phyloP scores from a whole-genome alignment of 495 filamentous ascomycete genomes.

The Neurospora discreta region DNA sequence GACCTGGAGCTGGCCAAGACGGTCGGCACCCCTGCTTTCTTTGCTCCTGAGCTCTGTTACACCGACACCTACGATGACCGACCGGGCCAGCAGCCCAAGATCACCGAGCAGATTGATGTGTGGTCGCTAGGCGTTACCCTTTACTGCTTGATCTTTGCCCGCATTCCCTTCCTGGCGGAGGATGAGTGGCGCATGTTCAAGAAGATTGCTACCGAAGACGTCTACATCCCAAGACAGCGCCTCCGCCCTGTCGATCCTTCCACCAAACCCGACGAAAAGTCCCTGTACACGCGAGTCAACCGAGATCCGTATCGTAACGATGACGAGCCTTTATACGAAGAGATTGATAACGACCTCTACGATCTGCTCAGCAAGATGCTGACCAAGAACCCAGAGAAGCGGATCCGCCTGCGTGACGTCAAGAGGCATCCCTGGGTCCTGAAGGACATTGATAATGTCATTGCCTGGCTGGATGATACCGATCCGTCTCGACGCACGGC shows the following conservation, averaged over 20 bases:
- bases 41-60: slow-evolving; percentile 94
- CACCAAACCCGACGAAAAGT: slow-evolving; percentile 35
- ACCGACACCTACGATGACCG: slow-evolving; percentile 42
- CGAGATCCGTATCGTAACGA: slow-evolving; percentile 41
- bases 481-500: slow-evolving; percentile 73
- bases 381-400: slow-evolving; percentile 75
- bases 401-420: slow-evolving; percentile 83
- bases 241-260: slow-evolving; percentile 63
- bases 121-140: slow-evolving; percentile 96
- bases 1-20: slow-evolving; percentile 94
- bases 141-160: slow-evolving; percentile 88
- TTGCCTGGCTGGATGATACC: slow-evolving; percentile 82
- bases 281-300: slow-evolving; percentile 43
- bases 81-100: slow-evolving; percentile 30
- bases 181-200: slow-evolving; percentile 86
- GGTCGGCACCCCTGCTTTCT: slow-evolving; percentile 94
- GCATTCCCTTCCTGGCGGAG: slow-evolving; percentile 82
- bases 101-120: slow-evolving; percentile 71
- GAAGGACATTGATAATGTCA: slow-evolving; percentile 61
- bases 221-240: slow-evolving; percentile 73
- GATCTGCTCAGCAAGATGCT: slow-evolving; percentile 76
- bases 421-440: slow-evolving; percentile 95
- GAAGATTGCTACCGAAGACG: slow-evolving; percentile 79
- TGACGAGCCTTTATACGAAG: slow-evolving; percentile 71
- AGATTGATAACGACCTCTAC: slow-evolving; percentile 67